Conservation (phyloP, 2,329 filamentous ascomycete genomes). For the Stemphylium lycopersici region DNA sequence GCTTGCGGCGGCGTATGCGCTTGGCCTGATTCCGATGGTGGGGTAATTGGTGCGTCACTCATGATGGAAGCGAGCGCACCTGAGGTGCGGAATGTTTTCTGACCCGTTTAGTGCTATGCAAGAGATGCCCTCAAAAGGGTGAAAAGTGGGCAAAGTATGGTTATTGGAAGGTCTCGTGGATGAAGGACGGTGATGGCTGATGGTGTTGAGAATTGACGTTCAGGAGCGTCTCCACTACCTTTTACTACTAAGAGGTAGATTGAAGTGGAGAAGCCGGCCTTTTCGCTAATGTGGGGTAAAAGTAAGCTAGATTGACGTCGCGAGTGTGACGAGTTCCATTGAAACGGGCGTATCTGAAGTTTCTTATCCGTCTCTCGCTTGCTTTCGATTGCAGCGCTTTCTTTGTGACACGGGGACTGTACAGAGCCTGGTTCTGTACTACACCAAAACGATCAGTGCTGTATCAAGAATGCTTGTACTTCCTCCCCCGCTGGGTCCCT, state of each 20-base stretch:
- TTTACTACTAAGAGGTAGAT: too few relatives aligned
- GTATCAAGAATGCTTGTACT: background rate
- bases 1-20: conserved; percentile 22
- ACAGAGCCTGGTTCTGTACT: background rate
- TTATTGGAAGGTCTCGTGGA: too few relatives aligned
- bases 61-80: conserved; percentile 6
- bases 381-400: background rate
- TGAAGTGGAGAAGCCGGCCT: too few relatives aligned
- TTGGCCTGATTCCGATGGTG: conserved; percentile 5
- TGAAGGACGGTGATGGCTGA: too few relatives aligned
- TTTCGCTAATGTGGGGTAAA: background rate
- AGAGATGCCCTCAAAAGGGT: too few relatives aligned
- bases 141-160: too few relatives aligned
- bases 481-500: background rate
- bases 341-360: too few relatives aligned
- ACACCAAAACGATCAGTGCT: background rate
- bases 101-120: background rate
- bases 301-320: background rate
- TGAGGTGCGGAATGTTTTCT: background rate
- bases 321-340: background rate
- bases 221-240: too few relatives aligned
- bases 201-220: too few relatives aligned
- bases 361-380: too few relatives aligned
- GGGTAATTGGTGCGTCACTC: conserved; percentile 17
- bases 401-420: background rate